Conservation (phyloP, 23 red algal genomes). For the Gracilariopsis chorda region DNA sequence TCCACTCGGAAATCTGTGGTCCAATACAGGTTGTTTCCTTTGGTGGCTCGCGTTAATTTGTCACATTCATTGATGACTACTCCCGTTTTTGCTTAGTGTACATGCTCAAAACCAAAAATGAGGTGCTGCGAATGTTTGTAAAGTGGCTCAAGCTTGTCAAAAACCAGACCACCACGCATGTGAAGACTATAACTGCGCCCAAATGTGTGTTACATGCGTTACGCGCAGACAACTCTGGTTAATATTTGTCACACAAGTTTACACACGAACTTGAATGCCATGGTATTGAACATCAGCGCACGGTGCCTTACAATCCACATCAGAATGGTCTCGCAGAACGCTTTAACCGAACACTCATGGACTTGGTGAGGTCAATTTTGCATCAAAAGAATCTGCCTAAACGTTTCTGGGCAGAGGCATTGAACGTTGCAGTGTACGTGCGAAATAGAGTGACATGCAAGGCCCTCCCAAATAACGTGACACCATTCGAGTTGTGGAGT, state of each 20-base stretch:
- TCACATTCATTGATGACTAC: slow-evolving; percentile 35
- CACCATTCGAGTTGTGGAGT: not conserved
- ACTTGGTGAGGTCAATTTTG: slow-evolving; percentile 3
- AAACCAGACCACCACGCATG: not conserved
- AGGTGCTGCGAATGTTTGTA: not conserved
- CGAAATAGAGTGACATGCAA: slow-evolving; percentile 1
- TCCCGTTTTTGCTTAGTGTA: not conserved
- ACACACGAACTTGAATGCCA: not conserved
- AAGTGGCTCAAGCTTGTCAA: slow-evolving; percentile 9
- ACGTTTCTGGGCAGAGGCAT: not conserved
- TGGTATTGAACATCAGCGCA: slow-evolving; percentile 16
- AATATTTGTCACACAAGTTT: slow-evolving; percentile 2
- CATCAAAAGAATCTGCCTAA: slow-evolving; percentile 1
- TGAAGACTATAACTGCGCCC: not conserved
- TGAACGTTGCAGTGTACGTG: not conserved
- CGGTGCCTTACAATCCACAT: slow-evolving; percentile 13
- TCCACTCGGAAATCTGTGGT: slow-evolving; percentile 22
- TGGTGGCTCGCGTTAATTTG: slow-evolving; percentile 29
- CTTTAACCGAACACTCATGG: slow-evolving; percentile 22
- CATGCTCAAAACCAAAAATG: slow-evolving; percentile 24
- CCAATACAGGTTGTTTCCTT: not conserved
- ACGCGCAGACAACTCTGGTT: slow-evolving; percentile 34
- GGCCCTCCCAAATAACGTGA: not conserved
- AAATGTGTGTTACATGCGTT: not conserved
- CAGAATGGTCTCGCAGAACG: slow-evolving; percentile 40